These are phyloP conservation scores for Aeschynomene evenia DNA, from an alignment of 306 rosid species.

Conservation along the genomic window DNA sequence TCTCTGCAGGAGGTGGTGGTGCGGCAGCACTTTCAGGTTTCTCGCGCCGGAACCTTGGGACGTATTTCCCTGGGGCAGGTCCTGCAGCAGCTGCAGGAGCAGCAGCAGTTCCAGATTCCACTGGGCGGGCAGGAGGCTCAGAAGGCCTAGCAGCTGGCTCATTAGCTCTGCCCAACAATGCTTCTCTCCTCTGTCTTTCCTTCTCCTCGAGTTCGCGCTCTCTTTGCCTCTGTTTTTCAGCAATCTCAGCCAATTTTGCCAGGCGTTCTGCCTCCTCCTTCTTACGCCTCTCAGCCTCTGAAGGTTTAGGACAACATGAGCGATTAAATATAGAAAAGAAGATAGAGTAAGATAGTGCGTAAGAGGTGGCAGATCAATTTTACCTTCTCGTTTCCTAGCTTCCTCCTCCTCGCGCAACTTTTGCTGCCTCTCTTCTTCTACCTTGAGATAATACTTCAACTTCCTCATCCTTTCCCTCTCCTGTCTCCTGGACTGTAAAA, in stretches of 20 bases:
- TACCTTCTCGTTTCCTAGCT: constrained; percentile 74
- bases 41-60: constrained; percentile 61
- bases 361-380: background rate
- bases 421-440: constrained; percentile 74
- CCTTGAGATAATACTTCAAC: constrained; percentile 64
- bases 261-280: constrained; percentile 72
- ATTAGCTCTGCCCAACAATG: constrained; percentile 46
- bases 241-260: constrained; percentile 71
- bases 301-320: constrained; percentile 9
- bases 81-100: constrained; percentile 37
- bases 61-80: constrained; percentile 55
- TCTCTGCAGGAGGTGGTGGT: constrained; percentile 57
- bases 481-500: constrained; percentile 59
- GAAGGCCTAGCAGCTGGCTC: constrained; percentile 44
- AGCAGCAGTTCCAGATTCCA: constrained; percentile 46
- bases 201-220: constrained; percentile 80
- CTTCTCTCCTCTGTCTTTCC: constrained; percentile 63
- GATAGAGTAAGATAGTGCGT: background rate
- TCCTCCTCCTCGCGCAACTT: constrained; percentile 82
- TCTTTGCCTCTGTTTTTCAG: constrained; percentile 82
- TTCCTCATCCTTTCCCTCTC: constrained; percentile 77
- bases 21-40: constrained; percentile 39
- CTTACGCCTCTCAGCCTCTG: constrained; percentile 81
- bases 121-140: constrained; percentile 44
- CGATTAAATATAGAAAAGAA: background rate